phyloP scores from a whole-genome alignment of 345 rosid species.

The Euphorbia lathyris region DNA sequence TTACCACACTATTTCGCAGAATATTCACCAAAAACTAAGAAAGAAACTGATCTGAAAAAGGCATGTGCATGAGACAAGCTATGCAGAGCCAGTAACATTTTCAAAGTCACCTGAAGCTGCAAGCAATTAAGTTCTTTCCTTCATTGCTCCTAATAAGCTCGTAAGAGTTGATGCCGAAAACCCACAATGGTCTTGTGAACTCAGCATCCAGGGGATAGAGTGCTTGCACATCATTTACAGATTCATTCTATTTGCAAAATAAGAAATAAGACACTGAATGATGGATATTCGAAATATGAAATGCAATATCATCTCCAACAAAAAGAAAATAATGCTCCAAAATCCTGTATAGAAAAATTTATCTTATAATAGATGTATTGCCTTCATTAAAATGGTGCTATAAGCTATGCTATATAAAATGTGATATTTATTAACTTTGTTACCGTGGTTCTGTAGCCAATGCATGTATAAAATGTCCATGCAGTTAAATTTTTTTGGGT shows the following conservation, averaged over 20 bases:
- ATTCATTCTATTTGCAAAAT: slow-evolving; percentile 53
- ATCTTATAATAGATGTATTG: background rate
- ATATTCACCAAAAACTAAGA: slow-evolving; percentile 6
- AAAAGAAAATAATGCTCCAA: background rate
- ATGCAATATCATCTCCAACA: background rate
- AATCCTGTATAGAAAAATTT: background rate
- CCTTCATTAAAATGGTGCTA: background rate
- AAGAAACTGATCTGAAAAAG: background rate
- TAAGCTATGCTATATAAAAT: background rate
- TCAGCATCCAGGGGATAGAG: slow-evolving; percentile 72
- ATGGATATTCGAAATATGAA: background rate
- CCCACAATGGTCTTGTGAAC: slow-evolving; percentile 83
- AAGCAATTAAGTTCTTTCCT: slow-evolving; percentile 63
- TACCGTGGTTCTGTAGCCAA: background rate
- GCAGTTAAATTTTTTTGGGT: no score
- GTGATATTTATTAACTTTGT: background rate
- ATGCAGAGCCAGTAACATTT: slow-evolving; percentile 19
- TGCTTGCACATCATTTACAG: slow-evolving; percentile 50
- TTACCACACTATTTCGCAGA: background rate
- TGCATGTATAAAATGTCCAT: no score
- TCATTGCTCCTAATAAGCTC: slow-evolving; percentile 55
- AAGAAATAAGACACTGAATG: background rate
- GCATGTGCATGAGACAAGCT: background rate
- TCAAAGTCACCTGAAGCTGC: slow-evolving; percentile 68
- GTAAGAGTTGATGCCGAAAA: slow-evolving; percentile 77